These are phyloP conservation scores for Hibiscus syriacus DNA, from an alignment of 345 rosid species.

Conservation along the genomic window DNA sequence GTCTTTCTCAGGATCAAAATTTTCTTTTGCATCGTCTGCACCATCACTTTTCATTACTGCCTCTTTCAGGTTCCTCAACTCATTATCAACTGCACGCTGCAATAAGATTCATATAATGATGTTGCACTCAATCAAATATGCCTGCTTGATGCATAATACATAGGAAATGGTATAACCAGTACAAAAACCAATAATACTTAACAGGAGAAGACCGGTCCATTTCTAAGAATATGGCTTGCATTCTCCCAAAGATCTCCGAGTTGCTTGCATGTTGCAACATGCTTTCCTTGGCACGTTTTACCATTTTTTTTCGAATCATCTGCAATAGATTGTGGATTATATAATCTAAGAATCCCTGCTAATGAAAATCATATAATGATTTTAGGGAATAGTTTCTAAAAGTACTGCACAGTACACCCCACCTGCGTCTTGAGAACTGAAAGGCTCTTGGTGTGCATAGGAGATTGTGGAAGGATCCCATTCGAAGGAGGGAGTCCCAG, in stretches of 20 bases:
- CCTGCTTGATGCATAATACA: neutral
- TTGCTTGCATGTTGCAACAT: constrained; percentile 53
- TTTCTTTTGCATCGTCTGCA: constrained; percentile 31
- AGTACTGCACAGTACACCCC: neutral
- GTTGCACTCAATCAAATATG: neutral
- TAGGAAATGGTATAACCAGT: neutral
- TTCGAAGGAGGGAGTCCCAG: constrained; percentile 90
- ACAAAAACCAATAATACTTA: constrained; percentile 12
- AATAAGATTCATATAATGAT: constrained; percentile 9
- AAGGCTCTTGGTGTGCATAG: constrained; percentile 88
- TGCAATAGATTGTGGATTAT: constrained; percentile 14
- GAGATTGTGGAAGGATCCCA: constrained; percentile 88
- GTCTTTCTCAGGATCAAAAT: constrained; percentile 63
- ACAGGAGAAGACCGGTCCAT: constrained; percentile 54
- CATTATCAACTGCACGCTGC: constrained; percentile 48
- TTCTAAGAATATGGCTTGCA: constrained; percentile 66
- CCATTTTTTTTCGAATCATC: constrained; percentile 68
- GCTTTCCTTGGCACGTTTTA: constrained; percentile 69
- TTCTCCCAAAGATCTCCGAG: constrained; percentile 67
- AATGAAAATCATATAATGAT: neutral
- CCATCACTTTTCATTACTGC: constrained; percentile 61
- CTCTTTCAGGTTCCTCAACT: constrained; percentile 59
- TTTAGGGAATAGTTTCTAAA: neutral
- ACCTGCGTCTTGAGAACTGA: constrained; percentile 72
- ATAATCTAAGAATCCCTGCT: constrained; percentile 2